Conservation (phyloP, 352 stramenopile genomes). For the Pythium brachiatum region DNA sequence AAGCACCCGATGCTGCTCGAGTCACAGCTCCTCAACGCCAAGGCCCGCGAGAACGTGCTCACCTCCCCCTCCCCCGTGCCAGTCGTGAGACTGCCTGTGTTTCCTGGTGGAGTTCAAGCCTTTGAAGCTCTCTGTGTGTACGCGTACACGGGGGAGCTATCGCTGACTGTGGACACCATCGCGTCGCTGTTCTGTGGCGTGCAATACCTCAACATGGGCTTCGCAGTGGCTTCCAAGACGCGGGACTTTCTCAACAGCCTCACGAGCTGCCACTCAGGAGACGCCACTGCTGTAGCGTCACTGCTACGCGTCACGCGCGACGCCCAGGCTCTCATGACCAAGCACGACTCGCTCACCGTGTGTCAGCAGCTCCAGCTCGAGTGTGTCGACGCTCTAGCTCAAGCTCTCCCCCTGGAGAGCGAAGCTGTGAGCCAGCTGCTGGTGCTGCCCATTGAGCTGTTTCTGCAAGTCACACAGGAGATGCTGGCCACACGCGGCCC, state of each 20-base stretch:
- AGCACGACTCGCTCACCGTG: constrained; percentile 8
- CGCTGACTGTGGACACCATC: constrained; percentile 29
- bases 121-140: constrained; percentile 75
- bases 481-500: constrained; percentile 19
- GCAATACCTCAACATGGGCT: constrained; percentile 47
- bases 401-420: constrained; percentile 2
- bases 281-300: background rate
- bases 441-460: constrained; percentile 21
- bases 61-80: constrained; percentile 24
- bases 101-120: constrained; percentile 50
- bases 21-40: constrained; percentile 40
- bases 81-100: constrained; percentile 41
- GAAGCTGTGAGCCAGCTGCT: constrained; percentile 10
- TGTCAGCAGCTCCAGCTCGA: constrained; percentile 21
- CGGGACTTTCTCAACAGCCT: constrained; percentile 28
- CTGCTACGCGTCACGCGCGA: constrained; percentile 15
- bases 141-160: constrained; percentile 55
- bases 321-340: constrained; percentile 14
- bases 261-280: background rate
- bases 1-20: constrained; percentile 65
- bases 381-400: constrained; percentile 24
- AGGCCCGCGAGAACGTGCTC: constrained; percentile 31
- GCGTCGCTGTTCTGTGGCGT: constrained; percentile 37
- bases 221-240: constrained; percentile 28
- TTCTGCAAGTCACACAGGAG: constrained; percentile 23